These are phyloP conservation scores for Onygenales sp. DNA, from an alignment of 2,329 filamentous ascomycete genomes.

Conservation along the genomic window DNA sequence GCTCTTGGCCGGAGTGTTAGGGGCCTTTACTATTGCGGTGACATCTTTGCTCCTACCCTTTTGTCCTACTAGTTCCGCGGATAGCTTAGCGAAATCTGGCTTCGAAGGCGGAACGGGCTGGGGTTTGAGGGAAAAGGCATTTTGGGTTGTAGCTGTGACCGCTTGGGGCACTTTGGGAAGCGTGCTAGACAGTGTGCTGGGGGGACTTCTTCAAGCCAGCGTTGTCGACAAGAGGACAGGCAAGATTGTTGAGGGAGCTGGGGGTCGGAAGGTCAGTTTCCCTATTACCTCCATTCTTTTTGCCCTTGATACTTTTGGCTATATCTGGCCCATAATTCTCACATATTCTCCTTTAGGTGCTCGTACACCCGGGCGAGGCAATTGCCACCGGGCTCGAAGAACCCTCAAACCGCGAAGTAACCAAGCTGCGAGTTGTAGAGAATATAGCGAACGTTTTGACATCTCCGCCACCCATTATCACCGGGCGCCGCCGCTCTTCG, in stretches of 20 bases:
- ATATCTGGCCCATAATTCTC: neutral
- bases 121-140: conserved; percentile 44
- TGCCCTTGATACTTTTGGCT: neutral
- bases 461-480: conserved; percentile 14
- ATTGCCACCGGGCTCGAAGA: conserved; percentile 13
- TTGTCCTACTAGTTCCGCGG: conserved; percentile 35
- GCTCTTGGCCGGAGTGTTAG: conserved; percentile 61
- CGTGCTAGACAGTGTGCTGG: conserved; percentile 77
- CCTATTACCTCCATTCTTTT: neutral
- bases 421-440: conserved; percentile 20
- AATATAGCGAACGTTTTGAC: conserved; percentile 17
- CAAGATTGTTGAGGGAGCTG: conserved; percentile 80
- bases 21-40: conserved; percentile 60
- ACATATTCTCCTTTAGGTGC: conserved; percentile 18
- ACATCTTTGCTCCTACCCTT: conserved; percentile 62
- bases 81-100: conserved; percentile 14
- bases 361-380: conserved; percentile 26
- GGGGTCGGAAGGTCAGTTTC: conserved; percentile 50
- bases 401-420: conserved; percentile 12
- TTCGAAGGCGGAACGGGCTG: conserved; percentile 29
- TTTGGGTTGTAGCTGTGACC: conserved; percentile 48
- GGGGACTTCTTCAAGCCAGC: conserved; percentile 73
- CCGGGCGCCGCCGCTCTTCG: neutral
- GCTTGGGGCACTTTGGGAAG: conserved; percentile 70
- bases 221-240: conserved; percentile 76